Conservation (phyloP, 2,329 filamentous ascomycete genomes). For the Atkinsonella hypoxylon region DNA sequence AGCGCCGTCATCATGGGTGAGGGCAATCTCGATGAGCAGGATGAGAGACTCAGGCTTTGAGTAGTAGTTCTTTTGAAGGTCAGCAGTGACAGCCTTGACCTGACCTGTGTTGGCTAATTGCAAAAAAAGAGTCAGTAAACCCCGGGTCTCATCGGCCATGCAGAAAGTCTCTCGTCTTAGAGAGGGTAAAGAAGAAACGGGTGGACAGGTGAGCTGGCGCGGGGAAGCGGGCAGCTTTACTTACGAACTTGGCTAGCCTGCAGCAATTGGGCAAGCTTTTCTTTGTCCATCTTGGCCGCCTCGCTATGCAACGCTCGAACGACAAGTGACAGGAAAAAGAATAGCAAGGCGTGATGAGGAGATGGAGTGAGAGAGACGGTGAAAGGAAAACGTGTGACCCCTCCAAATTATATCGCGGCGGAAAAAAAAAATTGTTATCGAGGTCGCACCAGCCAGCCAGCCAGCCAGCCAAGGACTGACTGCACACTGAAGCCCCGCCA, state of each 20-base stretch:
- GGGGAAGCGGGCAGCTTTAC: conserved; percentile 23
- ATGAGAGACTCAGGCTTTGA: conserved; percentile 72
- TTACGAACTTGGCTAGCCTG: conserved; percentile 78
- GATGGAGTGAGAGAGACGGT: conserved; percentile 3
- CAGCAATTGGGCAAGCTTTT: conserved; percentile 76
- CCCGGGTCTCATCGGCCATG: too few relatives aligned
- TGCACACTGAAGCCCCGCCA: conserved; percentile 4
- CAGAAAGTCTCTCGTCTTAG: neutral
- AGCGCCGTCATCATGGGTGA: conserved; percentile 59
- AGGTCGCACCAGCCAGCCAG: neutral
- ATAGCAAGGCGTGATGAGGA: neutral
- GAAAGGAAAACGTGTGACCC: conserved; percentile 6
- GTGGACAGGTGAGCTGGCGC: neutral
- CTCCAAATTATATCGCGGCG: conserved; percentile 8
- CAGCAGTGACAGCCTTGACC: conserved; percentile 80
- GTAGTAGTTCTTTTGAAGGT: conserved; percentile 91
- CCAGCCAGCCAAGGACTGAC: conserved; percentile 1
- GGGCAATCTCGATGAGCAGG: conserved; percentile 77
- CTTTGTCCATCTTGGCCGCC: conserved; percentile 30
- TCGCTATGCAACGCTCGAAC: conserved; percentile 6
- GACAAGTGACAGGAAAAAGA: conserved; percentile 7
- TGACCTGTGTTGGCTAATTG: conserved; percentile 69
- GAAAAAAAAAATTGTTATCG: conserved; percentile 9
- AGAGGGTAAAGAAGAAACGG: neutral
- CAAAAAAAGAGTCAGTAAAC: conserved; percentile 22